Evolutionary conservation across 257 asterid species (phyloP).

Genomic region (Salvia splendens): DNA sequence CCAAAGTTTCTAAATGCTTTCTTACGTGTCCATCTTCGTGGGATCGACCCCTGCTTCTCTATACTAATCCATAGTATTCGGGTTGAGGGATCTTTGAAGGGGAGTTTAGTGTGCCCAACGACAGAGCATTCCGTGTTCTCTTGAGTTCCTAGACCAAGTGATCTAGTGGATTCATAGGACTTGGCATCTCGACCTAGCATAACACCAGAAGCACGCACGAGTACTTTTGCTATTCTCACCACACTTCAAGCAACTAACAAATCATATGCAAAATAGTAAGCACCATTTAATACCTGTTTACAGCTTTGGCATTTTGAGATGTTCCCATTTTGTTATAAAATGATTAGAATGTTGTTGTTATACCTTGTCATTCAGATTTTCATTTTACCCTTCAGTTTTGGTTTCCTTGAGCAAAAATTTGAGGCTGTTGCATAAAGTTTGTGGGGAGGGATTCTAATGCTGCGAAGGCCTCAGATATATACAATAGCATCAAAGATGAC

Average conservation of each 20-base stretch:
- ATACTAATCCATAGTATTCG: no score
- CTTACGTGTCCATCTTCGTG: no score
- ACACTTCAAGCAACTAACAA: neutral
- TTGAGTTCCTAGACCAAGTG: no score
- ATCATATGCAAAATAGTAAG: neutral
- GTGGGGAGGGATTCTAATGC: constrained; percentile 67
- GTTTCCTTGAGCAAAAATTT: neutral
- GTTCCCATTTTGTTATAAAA: neutral
- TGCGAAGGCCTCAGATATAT: constrained; percentile 64
- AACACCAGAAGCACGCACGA: no score
- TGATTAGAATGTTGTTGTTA: neutral
- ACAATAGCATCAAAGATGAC: constrained; percentile 68
- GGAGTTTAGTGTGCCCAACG: no score
- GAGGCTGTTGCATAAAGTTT: constrained; percentile 48
- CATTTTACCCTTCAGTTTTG: constrained; percentile 6
- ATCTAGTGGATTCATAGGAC: no score
- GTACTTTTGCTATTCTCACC: no score
- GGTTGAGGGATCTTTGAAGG: no score
- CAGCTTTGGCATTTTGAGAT: constrained; percentile 14
- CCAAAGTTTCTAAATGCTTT: no score
- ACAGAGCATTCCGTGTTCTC: no score
- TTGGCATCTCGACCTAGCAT: no score
- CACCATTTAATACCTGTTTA: neutral
- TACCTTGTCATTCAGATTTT: constrained; percentile 12
- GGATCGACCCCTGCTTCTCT: no score